Percentiles rank a stretch among this genome's conserved stretches.
phyloP scores from a whole-genome alignment of 345 rosid species.

The Lumnitzera littorea region DNA sequence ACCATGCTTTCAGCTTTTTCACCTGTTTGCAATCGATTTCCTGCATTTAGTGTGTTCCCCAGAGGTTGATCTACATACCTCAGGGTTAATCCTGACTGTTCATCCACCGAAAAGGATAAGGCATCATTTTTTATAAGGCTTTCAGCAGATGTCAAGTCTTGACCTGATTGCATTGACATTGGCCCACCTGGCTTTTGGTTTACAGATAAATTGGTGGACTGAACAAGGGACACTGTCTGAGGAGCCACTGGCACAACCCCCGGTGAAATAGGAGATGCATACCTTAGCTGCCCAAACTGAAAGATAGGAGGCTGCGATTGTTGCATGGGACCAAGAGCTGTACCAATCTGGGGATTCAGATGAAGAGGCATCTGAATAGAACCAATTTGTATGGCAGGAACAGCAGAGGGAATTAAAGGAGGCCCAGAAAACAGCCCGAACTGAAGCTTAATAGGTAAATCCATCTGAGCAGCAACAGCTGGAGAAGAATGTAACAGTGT shows the following conservation, averaged over 20 bases:
- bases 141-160: constrained; percentile 23
- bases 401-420: constrained; percentile 80
- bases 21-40: constrained; percentile 27
- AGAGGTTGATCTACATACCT: constrained; percentile 39
- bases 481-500: constrained; percentile 29
- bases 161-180: constrained; percentile 37
- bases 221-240: constrained; percentile 47
- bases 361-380: constrained; percentile 99
- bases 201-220: constrained; percentile 36
- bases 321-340: constrained; percentile 56
- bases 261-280: constrained; percentile 72
- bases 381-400: constrained; percentile 98
- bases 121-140: constrained; percentile 23
- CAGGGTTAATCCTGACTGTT: constrained; percentile 36
- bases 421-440: constrained; percentile 97
- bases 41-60: constrained; percentile 25
- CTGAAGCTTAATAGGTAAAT: constrained; percentile 72
- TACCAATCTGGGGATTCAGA: constrained; percentile 64
- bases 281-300: constrained; percentile 87
- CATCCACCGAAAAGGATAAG: constrained; percentile 27
- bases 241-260: constrained; percentile 65
- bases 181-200: constrained; percentile 47
- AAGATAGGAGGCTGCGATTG: constrained; percentile 68
- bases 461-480: constrained; percentile 41
- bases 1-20: constrained; percentile 21